phyloP scores from a whole-genome alignment of 2,329 filamentous ascomycete genomes.

The Myriosclerotinia scirpicola region DNA sequence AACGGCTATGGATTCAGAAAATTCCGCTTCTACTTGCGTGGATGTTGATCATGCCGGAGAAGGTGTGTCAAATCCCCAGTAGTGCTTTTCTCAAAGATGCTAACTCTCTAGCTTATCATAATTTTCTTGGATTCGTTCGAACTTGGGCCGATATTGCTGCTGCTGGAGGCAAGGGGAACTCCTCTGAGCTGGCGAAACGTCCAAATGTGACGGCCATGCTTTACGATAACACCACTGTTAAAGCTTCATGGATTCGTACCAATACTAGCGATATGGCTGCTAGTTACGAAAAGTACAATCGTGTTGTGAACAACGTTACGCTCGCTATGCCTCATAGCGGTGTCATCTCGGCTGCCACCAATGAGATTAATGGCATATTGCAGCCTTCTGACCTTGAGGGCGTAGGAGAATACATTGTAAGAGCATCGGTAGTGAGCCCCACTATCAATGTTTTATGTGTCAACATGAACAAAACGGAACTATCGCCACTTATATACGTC shows the following conservation, averaged over 20 bases:
- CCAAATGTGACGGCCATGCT: slow-evolving; percentile 63
- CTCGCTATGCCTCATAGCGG: slow-evolving; percentile 74
- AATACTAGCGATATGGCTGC: slow-evolving; percentile 52
- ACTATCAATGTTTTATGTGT: slow-evolving; percentile 72
- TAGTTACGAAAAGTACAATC: slow-evolving; percentile 49
- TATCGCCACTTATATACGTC: slow-evolving; percentile 64
- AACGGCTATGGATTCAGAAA: slow-evolving; percentile 42
- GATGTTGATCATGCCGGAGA: slow-evolving; percentile 69
- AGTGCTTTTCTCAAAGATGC: background rate
- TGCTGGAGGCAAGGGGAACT: slow-evolving; percentile 46
- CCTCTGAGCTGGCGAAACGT: slow-evolving; percentile 48
- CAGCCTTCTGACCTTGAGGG: slow-evolving; percentile 66
- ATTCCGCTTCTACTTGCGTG: slow-evolving; percentile 58
- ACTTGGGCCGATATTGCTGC: slow-evolving; percentile 53
- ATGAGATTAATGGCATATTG: slow-evolving; percentile 62
- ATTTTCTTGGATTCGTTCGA: slow-evolving; percentile 61
- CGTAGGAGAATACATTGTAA: slow-evolving; percentile 66
- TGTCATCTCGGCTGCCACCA: slow-evolving; percentile 62
- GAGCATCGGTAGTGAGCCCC: slow-evolving; percentile 69
- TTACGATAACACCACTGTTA: slow-evolving; percentile 71
- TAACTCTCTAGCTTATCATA: slow-evolving; percentile 56
- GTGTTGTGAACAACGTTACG: slow-evolving; percentile 73
- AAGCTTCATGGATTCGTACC: slow-evolving; percentile 66
- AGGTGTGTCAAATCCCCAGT: slow-evolving; percentile 40
- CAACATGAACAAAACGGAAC: slow-evolving; percentile 59